Base-by-base conservation (phyloP, 176 grass and related monocot genomes). In the Poa annua region DNA sequence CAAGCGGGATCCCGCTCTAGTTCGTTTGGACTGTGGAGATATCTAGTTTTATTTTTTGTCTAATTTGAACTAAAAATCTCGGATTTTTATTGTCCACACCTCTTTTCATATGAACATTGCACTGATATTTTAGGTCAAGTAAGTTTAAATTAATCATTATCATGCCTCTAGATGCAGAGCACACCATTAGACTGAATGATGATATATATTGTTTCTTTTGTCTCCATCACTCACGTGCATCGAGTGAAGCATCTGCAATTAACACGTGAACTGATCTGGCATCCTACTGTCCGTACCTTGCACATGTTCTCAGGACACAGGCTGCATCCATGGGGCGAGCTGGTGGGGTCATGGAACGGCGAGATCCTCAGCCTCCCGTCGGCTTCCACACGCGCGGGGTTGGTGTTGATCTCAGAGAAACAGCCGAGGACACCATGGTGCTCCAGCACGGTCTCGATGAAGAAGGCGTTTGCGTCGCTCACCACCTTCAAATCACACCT, bases 291-390 rank as follows among this genome's bases (percentile, higher is more conserved):
- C n/a, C 71, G 16, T 77, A 90, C 94, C 91, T 97, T 97, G 87
- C 94, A 97, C 94, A 97, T 94, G 76, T 94, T 90, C 41, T 91
- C 87, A 64, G 94, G 92, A 86, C 92, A 97, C 82, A 94, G 92
- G 60, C 26, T 42, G 81, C 94, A 97, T 15, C 85, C 91, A 67
- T 97, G 94, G 29, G 88, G 82, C 69, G 63, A 81, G 44, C 12
- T 9, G 0, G 65, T 26, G 29, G 88, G 69, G 64, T 92, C 83
- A 22, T 97, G 94, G 82, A 84, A 92, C 76, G 94, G 76, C 22
- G 79, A 90, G 78, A 97, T 94, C 71, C 87, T 84, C 38, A 94
- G 89, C 80, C 83, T 92, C 36, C 92, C 92, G 53, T 90, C 62
- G 35, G 85, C 77, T 50, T 94, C 87, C 24, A 97, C 80, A 33